Evolutionary conservation across 106 monocot genomes (phyloP).

Genomic region (Iris macrosiphon): DNA sequence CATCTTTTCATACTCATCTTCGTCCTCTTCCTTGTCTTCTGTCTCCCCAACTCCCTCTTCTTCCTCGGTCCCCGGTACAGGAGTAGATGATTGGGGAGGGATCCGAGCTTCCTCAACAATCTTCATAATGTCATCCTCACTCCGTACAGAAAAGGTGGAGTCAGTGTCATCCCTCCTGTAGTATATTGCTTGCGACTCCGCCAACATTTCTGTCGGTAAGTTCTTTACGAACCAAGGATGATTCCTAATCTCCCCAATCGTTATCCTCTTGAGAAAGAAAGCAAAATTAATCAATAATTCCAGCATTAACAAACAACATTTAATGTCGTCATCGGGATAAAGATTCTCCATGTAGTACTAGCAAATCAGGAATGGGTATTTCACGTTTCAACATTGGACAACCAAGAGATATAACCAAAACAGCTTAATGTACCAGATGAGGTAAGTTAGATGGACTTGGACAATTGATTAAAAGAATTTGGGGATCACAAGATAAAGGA

Average conservation of each 20-base stretch:
- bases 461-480: no score
- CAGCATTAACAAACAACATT: no score
- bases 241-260: slow-evolving; percentile 40
- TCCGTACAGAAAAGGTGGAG: slow-evolving; percentile 38
- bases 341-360: no score
- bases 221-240: slow-evolving; percentile 54
- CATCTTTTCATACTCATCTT: slow-evolving; percentile 33
- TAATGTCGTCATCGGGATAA: no score
- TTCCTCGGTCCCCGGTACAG: slow-evolving; percentile 37
- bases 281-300: no score
- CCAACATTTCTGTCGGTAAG: slow-evolving; percentile 43
- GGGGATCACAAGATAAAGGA: no score
- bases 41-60: slow-evolving; percentile 6
- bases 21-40: slow-evolving; percentile 17
- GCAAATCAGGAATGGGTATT: no score
- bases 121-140: slow-evolving; percentile 57
- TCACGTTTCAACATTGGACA: no score
- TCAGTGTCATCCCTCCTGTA: slow-evolving; percentile 39
- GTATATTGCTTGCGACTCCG: slow-evolving; percentile 37
- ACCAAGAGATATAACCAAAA: no score
- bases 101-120: slow-evolving; percentile 46
- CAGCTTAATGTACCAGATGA: no score
- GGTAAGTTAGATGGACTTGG: no score
- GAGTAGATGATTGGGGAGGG: slow-evolving; percentile 10
- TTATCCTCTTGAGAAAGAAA: slow-evolving; percentile 25